Percentiles rank a stretch among this genome's conserved stretches.
Evolutionary conservation across 495 filamentous ascomycete genomes (phyloP).

Genomic region (Xylaria telfairii): DNA sequence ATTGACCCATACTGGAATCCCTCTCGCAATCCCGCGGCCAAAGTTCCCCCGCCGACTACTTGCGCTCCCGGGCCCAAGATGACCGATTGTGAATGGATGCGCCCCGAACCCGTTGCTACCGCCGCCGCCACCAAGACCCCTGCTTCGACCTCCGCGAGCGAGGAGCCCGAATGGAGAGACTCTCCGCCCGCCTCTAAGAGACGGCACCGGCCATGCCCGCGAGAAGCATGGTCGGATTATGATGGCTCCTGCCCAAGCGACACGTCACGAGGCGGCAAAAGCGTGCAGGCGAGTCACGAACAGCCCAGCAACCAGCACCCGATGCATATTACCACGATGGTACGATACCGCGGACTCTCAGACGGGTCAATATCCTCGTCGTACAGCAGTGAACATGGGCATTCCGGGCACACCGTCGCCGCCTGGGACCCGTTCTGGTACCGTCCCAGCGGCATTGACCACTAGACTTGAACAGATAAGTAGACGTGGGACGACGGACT

Average conservation of each 20-base stretch:
- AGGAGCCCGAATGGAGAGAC: not conserved
- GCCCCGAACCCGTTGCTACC: not conserved
- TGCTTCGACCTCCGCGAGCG: not conserved
- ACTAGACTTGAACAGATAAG: not conserved
- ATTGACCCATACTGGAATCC: not conserved
- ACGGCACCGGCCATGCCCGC: not conserved
- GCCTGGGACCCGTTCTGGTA: not conserved
- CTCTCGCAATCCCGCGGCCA: not conserved
- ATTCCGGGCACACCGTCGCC: not conserved
- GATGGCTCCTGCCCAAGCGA: not conserved
- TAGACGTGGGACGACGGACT: not conserved
- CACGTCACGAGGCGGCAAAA: not conserved
- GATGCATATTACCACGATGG: not conserved
- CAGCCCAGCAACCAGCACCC: not conserved
- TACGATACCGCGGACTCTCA: not conserved
- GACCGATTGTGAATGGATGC: not conserved
- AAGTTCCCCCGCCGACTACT: not conserved
- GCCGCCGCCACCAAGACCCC: not conserved
- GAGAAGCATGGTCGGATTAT: not conserved
- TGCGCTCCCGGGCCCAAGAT: not conserved
- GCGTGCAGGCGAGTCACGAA: not conserved
- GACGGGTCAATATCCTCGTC: not conserved
- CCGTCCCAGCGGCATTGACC: not conserved
- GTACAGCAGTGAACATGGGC: not conserved
- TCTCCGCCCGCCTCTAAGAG: not conserved